Base-by-base conservation (phyloP, 1,139 yeast species). In the Saccharomycopsis hybrid region DNA sequence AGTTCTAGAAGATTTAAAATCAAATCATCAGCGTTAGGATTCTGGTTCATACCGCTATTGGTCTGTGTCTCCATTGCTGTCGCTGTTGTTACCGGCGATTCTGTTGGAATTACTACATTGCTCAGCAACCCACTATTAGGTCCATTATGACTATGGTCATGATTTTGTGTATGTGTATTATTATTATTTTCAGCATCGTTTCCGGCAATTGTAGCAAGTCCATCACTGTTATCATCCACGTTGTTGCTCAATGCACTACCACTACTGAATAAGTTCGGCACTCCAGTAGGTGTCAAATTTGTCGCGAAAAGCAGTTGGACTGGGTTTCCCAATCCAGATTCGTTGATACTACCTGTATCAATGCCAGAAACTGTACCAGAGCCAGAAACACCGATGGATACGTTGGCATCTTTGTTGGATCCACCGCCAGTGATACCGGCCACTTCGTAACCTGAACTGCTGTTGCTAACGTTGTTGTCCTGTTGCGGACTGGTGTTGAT, bases 1-100 rank as follows among this genome's bases (percentile, higher is more conserved):
- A 43, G 36, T 25, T 47, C 47, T 8, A 43, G 28, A 18, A 47
- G 38, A 32, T 38, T 47, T 2, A 43, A 2, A 47, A 47, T 43
- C 25, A 43, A 38, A n/a, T 47, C 40, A n/a, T 11, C n/a, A 4
- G 37, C 18, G 36, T 31, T 36, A 24, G 35, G 8, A 11, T 11
- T 32, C 35, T 32, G 8, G 35, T 4, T n/a, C 41, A 38, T 9
- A n/a, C 13, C n/a, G 18, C 18, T 18, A 18, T 18, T 18, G 18
- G 18, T 18, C 18, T 18, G 18, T 18, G 18, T 18, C 18, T 18
- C 18, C 18, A 18, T 18, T 11, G 35, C 35, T 25, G 13, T 8
- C 43, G 25, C 11, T 27, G 13, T 41, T 29, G 11, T 18, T 18
- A 18, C 41, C 35, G 18, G 13, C 36, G 43, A 24, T 41, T 7